Evolutionary conservation across 257 asterid genomes (phyloP).

Genomic region (Prunella vulgaris): DNA sequence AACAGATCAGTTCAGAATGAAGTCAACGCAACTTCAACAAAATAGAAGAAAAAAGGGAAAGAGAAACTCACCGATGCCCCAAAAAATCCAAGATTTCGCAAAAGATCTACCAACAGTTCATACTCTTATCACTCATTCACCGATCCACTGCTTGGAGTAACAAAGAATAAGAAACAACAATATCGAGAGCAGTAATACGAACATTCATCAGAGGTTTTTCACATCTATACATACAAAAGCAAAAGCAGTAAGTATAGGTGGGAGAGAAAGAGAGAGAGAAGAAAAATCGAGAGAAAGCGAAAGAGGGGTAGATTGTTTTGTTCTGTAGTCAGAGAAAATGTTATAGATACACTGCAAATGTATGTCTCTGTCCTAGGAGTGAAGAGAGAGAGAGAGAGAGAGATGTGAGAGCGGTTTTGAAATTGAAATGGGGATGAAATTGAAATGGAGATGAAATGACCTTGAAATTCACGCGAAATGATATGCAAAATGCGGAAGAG

Average conservation of each 20-base stretch:
- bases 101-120: constrained; percentile 34
- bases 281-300: constrained; percentile 36
- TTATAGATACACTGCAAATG: constrained; percentile 22
- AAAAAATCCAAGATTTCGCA: constrained; percentile 17
- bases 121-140: neutral
- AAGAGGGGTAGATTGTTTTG: constrained; percentile 27
- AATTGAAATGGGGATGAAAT: constrained; percentile 31
- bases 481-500: neutral
- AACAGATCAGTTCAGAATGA: constrained; percentile 28
- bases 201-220: constrained; percentile 16
- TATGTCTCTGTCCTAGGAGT: constrained; percentile 24
- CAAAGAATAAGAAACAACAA: neutral
- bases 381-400: constrained; percentile 16
- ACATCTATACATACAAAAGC: constrained; percentile 7
- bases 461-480: constrained; percentile 25
- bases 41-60: neutral
- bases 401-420: constrained; percentile 25
- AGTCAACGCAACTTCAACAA: constrained; percentile 38
- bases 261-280: constrained; percentile 7
- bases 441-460: constrained; percentile 42
- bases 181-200: neutral
- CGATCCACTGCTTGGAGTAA: constrained; percentile 30
- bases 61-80: constrained; percentile 29
- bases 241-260: constrained; percentile 8
- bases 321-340: constrained; percentile 25